Conservation (phyloP, 495 filamentous ascomycete species). For the Penicillium angulare region DNA sequence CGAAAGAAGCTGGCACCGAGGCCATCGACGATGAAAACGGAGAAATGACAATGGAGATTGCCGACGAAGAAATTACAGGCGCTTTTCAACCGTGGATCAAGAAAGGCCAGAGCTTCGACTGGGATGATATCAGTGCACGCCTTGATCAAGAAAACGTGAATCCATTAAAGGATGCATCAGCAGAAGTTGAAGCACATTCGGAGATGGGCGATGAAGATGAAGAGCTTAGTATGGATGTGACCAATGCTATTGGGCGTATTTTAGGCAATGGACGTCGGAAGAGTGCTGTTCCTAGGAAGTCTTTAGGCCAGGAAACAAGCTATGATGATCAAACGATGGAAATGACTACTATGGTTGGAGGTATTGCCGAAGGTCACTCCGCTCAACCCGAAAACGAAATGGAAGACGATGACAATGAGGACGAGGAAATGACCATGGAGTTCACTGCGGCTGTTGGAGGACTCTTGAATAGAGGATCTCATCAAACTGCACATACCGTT, state of each 20-base stretch:
- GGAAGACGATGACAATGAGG: slow-evolving; percentile 57
- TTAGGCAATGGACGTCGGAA: slow-evolving; percentile 46
- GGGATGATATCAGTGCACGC: slow-evolving; percentile 49
- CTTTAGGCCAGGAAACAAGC: slow-evolving; percentile 37
- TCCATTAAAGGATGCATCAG: slow-evolving; percentile 40
- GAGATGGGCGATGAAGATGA: slow-evolving; percentile 48
- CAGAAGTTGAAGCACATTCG: slow-evolving; percentile 1
- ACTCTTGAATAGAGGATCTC: slow-evolving; percentile 47
- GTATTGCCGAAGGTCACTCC: slow-evolving; percentile 45
- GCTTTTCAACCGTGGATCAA: slow-evolving; percentile 69
- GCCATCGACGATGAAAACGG: slow-evolving; percentile 57
- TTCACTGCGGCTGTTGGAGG: slow-evolving; percentile 72
- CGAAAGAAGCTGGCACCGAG: slow-evolving; percentile 66
- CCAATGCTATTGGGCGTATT: slow-evolving; percentile 78
- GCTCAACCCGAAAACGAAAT: slow-evolving; percentile 37
- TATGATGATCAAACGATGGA: slow-evolving; percentile 72
- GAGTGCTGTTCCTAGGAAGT: slow-evolving; percentile 37
- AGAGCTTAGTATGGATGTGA: slow-evolving; percentile 85
- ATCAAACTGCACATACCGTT: slow-evolving; percentile 18
- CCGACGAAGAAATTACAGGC: slow-evolving; percentile 76
- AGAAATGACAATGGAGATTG: slow-evolving; percentile 69
- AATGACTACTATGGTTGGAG: slow-evolving; percentile 71
- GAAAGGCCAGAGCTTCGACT: slow-evolving; percentile 47
- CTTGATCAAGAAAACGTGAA: slow-evolving; percentile 63
- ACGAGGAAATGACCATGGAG: slow-evolving; percentile 79